Base-by-base conservation (phyloP, 306 rosid genomes). In the Vigna mungo region DNA sequence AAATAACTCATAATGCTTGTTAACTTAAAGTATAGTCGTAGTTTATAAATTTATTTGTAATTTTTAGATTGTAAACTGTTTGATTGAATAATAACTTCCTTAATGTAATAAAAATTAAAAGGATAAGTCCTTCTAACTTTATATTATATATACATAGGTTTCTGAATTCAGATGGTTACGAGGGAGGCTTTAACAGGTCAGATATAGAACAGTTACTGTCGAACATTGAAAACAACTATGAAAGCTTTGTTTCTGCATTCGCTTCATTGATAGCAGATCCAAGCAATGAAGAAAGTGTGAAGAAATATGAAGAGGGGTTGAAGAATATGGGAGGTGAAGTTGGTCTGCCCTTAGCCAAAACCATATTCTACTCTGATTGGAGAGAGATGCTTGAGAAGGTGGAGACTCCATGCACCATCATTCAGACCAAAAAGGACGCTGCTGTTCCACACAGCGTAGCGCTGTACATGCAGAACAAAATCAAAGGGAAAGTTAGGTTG, bases 391-490 rank as follows among this genome's bases (percentile, higher is more conserved):
- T 92, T 2, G 71, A 39, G 4, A 41, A 65, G 71, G 71, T 65
- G 9, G 52, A 39, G 34, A 41, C 71, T 65, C 71, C 96, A 27
- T 85, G 92, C 88, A 87, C 87, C 2, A 83, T 92, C 70, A 71
- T 92, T 54, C 93, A 85, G 67, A 80, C 89, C 34, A 56, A 65
- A 55, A 47, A 25, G 12, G 97, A 92, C 43, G 2, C 30, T 5
- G 92, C 64, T 12, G 91, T 63, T 74, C 96, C 97, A 10, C 82
- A 14, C 68, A 84, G 87, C 12, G 93, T 90, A 5, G 87, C 84
- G 0, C 37, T 80, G 9, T 92, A 76, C 87, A 87, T 92, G 88
- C 83, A 82, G 36, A 81, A 86, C 75, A 88, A 86, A 63, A 87
- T 92, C n/a, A 90, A 86, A 85, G 92, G 72, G 2, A 18, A 2